These are phyloP conservation scores for Saksenaea oblongispora DNA, from an alignment of 371 early-diverging fungal species.

Conservation along the genomic window DNA sequence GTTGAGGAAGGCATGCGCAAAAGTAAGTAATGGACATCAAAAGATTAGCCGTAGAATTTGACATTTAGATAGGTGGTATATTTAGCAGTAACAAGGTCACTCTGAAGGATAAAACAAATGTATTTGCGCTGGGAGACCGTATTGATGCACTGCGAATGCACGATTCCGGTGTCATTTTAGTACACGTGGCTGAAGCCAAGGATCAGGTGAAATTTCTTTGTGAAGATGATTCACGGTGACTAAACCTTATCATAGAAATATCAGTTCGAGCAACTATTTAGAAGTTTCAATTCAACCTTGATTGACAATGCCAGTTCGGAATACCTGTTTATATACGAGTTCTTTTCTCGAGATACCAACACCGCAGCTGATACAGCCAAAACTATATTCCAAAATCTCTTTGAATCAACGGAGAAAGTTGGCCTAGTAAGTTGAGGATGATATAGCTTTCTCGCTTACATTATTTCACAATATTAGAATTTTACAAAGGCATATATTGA, in stretches of 20 bases:
- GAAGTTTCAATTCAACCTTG: constrained; percentile 82
- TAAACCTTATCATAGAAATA: constrained; percentile 49
- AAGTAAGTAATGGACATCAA: constrained; percentile 29
- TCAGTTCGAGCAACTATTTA: constrained; percentile 78
- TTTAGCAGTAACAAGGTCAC: constrained; percentile 59
- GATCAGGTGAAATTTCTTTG: constrained; percentile 49
- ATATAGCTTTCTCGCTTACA: background rate
- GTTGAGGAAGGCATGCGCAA: constrained; percentile 75
- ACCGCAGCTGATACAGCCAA: constrained; percentile 49
- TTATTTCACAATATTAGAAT: constrained; percentile 32
- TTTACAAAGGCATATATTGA: constrained; percentile 73
- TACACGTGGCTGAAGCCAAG: constrained; percentile 80
- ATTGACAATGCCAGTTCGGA: constrained; percentile 93
- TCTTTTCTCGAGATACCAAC: constrained; percentile 69
- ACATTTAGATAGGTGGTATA: constrained; percentile 40
- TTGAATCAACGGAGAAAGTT: constrained; percentile 81
- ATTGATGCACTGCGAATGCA: constrained; percentile 67
- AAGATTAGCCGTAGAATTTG: background rate
- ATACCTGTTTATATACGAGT: constrained; percentile 86
- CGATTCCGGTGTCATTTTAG: constrained; percentile 79
- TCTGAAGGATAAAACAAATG: constrained; percentile 73
- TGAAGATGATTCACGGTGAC: background rate
- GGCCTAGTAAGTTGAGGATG: constrained; percentile 54
- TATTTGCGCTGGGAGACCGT: constrained; percentile 75
- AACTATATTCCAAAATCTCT: constrained; percentile 68